phyloP scores from a whole-genome alignment of 225 moss, liverwort and hornwort species.

The Anthoceros angustus region DNA sequence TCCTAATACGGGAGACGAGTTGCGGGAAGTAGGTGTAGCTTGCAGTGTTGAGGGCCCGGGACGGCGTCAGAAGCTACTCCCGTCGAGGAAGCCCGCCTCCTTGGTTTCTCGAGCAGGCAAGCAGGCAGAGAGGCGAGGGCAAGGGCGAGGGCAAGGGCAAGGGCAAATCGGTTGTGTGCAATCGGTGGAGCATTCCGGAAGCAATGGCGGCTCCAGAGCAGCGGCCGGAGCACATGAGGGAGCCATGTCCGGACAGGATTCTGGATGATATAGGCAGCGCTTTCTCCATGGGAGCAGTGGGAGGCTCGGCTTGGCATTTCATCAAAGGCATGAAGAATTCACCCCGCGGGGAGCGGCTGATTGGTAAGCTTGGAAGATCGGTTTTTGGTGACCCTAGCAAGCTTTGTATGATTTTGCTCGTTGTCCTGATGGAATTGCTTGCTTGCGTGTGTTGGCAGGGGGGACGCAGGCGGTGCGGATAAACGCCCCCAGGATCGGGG shows the following conservation, averaged over 20 bases:
- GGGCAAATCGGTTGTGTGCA: too few relatives aligned
- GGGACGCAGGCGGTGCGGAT: constrained; percentile 44
- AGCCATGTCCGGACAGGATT: constrained; percentile 42
- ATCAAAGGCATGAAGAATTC: constrained; percentile 53
- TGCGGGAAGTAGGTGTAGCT: too few relatives aligned
- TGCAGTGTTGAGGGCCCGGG: too few relatives aligned
- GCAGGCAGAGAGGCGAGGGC: too few relatives aligned
- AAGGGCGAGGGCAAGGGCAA: too few relatives aligned
- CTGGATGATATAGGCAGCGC: constrained; percentile 47
- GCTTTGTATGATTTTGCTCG: background rate
- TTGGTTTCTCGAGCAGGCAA: too few relatives aligned
- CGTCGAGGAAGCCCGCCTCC: too few relatives aligned
- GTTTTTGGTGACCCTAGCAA: background rate
- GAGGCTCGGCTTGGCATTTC: constrained; percentile 48
- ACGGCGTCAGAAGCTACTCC: too few relatives aligned
- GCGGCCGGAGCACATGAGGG: constrained; percentile 28
- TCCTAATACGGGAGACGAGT: too few relatives aligned
- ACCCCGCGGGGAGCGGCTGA: constrained; percentile 29
- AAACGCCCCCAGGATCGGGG: constrained; percentile 41
- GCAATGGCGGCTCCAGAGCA: background rate
- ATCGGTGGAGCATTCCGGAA: background rate
- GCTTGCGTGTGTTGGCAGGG: constrained; percentile 13
- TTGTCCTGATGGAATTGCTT: background rate
- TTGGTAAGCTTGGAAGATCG: background rate
- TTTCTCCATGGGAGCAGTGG: constrained; percentile 45